Conservation (phyloP, 108 stramenopile species). For the Bacterosira constricta region DNA sequence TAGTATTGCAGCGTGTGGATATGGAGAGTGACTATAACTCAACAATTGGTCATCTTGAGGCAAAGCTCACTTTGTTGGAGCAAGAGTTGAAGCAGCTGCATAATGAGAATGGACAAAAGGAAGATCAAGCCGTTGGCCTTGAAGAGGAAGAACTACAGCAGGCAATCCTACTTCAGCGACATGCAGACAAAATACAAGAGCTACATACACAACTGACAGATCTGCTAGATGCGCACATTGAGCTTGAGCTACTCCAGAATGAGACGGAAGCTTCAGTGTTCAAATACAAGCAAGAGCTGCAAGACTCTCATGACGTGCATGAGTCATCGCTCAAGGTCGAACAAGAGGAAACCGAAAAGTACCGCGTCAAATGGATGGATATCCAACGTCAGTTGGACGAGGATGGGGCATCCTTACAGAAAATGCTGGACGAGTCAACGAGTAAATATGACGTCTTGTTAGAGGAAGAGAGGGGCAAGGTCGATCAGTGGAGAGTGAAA, state of each 20-base stretch:
- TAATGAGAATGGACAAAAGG: background rate
- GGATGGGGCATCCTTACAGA: background rate
- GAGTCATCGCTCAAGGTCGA: background rate
- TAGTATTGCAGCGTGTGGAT: background rate
- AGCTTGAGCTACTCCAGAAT: constrained; percentile 29
- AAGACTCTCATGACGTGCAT: background rate
- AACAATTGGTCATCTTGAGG: constrained; percentile 3
- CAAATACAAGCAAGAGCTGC: constrained; percentile 2
- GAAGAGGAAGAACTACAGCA: background rate
- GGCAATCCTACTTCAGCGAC: background rate
- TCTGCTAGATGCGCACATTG: constrained; percentile 32
- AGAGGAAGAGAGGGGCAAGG: constrained; percentile 7
- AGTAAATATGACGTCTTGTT: constrained; percentile 21
- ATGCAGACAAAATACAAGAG: constrained; percentile 8
- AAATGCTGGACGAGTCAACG: constrained; percentile 1
- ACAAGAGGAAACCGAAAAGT: constrained; percentile 1
- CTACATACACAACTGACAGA: constrained; percentile 26
- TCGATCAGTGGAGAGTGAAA: constrained; percentile 12
- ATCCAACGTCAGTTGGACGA: constrained; percentile 13
- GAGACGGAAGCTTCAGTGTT: background rate
- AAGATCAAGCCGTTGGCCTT: too few species aligned
- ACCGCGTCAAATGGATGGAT: constrained; percentile 7
- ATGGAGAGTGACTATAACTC: constrained; percentile 22
- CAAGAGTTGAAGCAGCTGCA: background rate
- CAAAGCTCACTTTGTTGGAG: constrained; percentile 9